phyloP scores from a whole-genome alignment of 1,284 basidiomycete genomes.

The Xerocomus nothofagi region DNA sequence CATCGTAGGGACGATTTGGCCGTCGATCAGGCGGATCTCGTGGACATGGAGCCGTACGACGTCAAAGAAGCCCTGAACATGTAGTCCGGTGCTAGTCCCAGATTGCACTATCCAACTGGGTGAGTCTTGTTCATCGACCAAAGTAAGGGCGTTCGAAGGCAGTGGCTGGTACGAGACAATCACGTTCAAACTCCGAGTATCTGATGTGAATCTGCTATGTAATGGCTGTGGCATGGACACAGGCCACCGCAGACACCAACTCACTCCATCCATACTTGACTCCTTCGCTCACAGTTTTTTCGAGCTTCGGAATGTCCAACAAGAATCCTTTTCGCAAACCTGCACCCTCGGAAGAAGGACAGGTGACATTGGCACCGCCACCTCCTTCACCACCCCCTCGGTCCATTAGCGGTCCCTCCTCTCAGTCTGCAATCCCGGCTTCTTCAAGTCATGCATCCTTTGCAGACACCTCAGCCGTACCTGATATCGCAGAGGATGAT shows the following conservation, averaged over 20 bases:
- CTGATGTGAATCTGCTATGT: not conserved
- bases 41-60: no score
- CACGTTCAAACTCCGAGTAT: not conserved
- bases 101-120: no score
- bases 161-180: no score
- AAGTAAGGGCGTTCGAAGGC: no score
- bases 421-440: not conserved
- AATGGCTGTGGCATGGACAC: not conserved
- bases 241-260: not conserved
- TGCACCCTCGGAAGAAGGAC: not conserved
- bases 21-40: no score
- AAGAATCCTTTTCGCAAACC: conserved; percentile 24
- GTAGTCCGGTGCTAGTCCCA: no score
- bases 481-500: conserved; percentile 29
- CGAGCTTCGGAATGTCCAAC: no score
- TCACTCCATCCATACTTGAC: not conserved
- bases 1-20: no score
- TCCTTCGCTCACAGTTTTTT: no score
- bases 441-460: not conserved
- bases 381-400: conserved; percentile 10
- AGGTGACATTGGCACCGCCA: not conserved
- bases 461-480: not conserved
- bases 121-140: no score
- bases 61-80: no score
- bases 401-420: not conserved